Evolutionary conservation across 768 basidiomycete genomes (phyloP).

Genomic region (Pleurotus cornucopiae): DNA sequence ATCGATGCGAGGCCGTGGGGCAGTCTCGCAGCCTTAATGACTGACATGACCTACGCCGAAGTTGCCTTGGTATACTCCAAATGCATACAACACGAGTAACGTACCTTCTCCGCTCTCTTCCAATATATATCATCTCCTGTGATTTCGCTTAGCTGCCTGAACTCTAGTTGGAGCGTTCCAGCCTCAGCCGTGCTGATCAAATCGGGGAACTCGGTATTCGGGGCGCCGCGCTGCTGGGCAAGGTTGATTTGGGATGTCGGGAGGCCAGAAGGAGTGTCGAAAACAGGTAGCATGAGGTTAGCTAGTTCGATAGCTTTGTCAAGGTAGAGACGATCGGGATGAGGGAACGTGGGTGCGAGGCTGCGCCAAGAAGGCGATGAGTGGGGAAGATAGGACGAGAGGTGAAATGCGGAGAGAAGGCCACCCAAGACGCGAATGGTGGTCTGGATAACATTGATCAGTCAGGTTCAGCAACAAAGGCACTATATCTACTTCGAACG

Average conservation of each 20-base stretch:
- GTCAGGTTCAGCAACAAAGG: neutral
- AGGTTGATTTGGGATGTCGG: constrained; percentile 83
- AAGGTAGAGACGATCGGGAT: constrained; percentile 56
- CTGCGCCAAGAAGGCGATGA: neutral
- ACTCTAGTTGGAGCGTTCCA: constrained; percentile 86
- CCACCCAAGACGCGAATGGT: constrained; percentile 93
- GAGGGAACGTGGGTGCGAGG: neutral
- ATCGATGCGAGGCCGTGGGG: constrained; percentile 80
- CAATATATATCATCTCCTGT: constrained; percentile 80
- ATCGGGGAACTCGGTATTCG: constrained; percentile 54
- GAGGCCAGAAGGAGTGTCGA: constrained; percentile 78
- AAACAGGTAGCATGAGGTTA: constrained; percentile 79
- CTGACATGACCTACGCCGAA: constrained; percentile 49
- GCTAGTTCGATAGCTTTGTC: constrained; percentile 79
- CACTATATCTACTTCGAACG: constrained; percentile 71
- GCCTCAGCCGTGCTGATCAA: constrained; percentile 81
- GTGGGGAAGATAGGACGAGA: constrained; percentile 37
- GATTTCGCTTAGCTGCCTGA: constrained; percentile 79
- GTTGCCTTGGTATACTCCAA: neutral
- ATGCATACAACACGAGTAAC: neutral
- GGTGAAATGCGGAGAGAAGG: constrained; percentile 79
- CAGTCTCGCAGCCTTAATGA: constrained; percentile 58
- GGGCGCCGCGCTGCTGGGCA: constrained; percentile 50
- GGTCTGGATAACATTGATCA: constrained; percentile 43
- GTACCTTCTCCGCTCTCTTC: constrained; percentile 72